phyloP scores from a whole-genome alignment of 768 basidiomycete genomes.

The Phaeotremella skinneri region DNA sequence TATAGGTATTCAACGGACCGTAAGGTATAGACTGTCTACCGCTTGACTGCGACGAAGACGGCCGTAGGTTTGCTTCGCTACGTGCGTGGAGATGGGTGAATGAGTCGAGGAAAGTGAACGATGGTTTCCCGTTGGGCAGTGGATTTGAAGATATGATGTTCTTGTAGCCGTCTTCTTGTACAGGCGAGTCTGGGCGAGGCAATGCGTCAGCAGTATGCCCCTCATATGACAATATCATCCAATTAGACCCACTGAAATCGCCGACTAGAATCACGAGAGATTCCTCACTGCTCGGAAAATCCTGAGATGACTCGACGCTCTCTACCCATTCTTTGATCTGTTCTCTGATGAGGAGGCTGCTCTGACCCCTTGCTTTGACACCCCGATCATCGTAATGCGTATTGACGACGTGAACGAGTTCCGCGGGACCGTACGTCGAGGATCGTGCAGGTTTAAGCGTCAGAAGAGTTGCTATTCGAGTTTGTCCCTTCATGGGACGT shows the following conservation, averaged over 20 bases:
- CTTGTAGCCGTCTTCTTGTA: conserved; percentile 48
- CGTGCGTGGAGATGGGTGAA: conserved; percentile 24
- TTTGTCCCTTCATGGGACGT: conserved; percentile 18
- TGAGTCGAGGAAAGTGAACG: conserved; percentile 31
- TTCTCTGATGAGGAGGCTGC: conserved; percentile 44
- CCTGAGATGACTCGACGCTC: conserved; percentile 6
- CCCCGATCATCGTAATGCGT: conserved; percentile 53
- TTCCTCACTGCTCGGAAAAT: background rate
- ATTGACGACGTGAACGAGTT: conserved; percentile 42
- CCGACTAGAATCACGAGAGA: conserved; percentile 44
- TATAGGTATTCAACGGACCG: conserved; percentile 30
- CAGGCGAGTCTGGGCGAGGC: conserved; percentile 40
- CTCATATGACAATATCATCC: background rate
- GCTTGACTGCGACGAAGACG: background rate
- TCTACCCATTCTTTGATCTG: conserved; percentile 28
- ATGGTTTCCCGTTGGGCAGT: conserved; percentile 24
- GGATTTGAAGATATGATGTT: conserved; percentile 37
- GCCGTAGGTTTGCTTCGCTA: background rate
- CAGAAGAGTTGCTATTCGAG: conserved; percentile 46
- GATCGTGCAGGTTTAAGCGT: conserved; percentile 16
- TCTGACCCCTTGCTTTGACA: conserved; percentile 36
- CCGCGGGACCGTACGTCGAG: background rate
- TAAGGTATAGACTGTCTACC: conserved; percentile 26
- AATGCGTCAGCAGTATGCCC: background rate
- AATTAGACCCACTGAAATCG: conserved; percentile 42